Conservation (phyloP, 768 basidiomycete species). For the Xerocomus potaroensis region DNA sequence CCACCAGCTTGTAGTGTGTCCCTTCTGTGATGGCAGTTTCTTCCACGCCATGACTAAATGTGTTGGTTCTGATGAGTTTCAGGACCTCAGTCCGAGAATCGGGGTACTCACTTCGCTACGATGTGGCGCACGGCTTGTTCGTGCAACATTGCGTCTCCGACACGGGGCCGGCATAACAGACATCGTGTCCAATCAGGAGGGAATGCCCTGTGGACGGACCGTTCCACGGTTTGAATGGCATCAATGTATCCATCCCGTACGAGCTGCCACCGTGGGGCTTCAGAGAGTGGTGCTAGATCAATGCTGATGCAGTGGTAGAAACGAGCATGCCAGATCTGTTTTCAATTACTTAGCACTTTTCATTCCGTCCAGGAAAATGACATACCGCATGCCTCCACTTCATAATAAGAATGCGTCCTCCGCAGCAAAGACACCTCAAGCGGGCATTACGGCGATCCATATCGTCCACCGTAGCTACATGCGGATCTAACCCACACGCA, state of each 20-base stretch:
- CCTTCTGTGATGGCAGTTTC: background rate
- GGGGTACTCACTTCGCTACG: background rate
- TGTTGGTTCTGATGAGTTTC: background rate
- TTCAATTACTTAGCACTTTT: background rate
- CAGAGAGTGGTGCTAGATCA: background rate
- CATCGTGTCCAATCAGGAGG: conserved; percentile 3
- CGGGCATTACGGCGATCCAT: conserved; percentile 12
- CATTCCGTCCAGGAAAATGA: background rate
- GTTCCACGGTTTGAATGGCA: background rate
- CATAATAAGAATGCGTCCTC: background rate
- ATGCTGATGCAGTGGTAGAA: background rate
- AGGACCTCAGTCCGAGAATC: background rate
- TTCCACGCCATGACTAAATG: background rate
- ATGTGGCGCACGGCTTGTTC: background rate
- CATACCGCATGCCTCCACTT: conserved; percentile 13
- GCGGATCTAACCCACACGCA: conserved; percentile 15
- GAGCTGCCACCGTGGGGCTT: background rate
- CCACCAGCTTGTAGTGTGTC: background rate
- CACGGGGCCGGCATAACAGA: conserved; percentile 6
- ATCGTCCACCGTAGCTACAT: conserved; percentile 8
- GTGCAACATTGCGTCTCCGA: background rate
- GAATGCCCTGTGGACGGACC: background rate
- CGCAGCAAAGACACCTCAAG: conserved; percentile 1
- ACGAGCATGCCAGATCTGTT: conserved; percentile 4
- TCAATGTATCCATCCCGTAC: background rate